Evolutionary conservation across 176 grass and related monocot species (phyloP).

Genomic region (Oryza meyeriana): DNA sequence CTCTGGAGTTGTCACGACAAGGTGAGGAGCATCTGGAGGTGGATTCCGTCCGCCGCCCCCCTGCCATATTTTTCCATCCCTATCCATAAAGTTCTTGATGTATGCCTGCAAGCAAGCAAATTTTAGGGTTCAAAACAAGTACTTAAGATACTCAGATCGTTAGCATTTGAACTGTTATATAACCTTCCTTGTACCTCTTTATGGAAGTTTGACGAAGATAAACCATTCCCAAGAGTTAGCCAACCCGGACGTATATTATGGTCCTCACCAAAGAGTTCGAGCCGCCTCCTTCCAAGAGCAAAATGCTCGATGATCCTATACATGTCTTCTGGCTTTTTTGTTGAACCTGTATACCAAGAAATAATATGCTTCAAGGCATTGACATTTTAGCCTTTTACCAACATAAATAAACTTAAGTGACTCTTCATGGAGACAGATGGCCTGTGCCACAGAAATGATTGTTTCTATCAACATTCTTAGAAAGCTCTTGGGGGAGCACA

Average conservation of each 20-base stretch:
- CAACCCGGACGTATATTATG: constrained; percentile 86
- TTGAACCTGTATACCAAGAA: constrained; percentile 44
- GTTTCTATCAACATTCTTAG: background rate
- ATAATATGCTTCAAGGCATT: background rate
- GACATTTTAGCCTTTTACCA: background rate
- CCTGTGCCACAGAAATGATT: background rate
- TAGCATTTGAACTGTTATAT: background rate
- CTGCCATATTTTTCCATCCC: constrained; percentile 78
- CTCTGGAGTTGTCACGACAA: constrained; percentile 58
- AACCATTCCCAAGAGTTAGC: constrained; percentile 76
- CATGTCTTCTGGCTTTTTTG: constrained; percentile 90
- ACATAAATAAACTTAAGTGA: background rate
- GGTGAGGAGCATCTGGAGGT: constrained; percentile 60
- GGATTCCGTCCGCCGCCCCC: constrained; percentile 60
- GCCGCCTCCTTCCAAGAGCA: constrained; percentile 74
- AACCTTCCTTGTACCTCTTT: constrained; percentile 57
- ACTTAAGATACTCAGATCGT: background rate
- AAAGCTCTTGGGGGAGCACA: background rate
- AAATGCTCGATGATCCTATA: constrained; percentile 96
- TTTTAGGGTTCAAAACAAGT: background rate
- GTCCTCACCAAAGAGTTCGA: constrained; percentile 90
- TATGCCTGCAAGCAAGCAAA: constrained; percentile 35
- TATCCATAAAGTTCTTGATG: constrained; percentile 44
- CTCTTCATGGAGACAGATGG: background rate
- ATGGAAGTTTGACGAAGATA: constrained; percentile 89